Evolutionary conservation across 2,329 filamentous ascomycete genomes (phyloP).

Genomic region (Tothia fuscella): DNA sequence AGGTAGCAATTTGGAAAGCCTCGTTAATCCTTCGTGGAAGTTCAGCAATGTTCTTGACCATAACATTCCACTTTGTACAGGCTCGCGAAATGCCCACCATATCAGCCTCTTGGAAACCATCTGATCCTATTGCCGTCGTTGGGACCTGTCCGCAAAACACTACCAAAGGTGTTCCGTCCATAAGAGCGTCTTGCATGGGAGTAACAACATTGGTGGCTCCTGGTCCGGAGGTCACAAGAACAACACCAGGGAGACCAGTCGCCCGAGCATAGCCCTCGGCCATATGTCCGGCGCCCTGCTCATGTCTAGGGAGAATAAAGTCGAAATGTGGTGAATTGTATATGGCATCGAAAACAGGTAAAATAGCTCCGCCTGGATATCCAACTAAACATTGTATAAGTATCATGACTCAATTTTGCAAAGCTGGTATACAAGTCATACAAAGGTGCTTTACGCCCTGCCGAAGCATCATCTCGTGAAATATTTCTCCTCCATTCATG

Average conservation of each 20-base stretch:
- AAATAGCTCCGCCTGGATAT: slow-evolving; percentile 90
- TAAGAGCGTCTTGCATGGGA: slow-evolving; percentile 89
- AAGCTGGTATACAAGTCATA: slow-evolving; percentile 38
- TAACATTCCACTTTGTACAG: slow-evolving; percentile 98
- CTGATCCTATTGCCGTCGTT: slow-evolving; percentile 81
- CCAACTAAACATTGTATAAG: slow-evolving; percentile 28
- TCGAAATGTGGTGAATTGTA: slow-evolving; percentile 97
- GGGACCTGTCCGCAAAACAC: slow-evolving; percentile 92
- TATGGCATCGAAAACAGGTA: slow-evolving; percentile 96
- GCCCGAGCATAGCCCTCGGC: slow-evolving; percentile 93
- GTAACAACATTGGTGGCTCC: slow-evolving; percentile 95
- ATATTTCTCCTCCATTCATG: slow-evolving; percentile 90
- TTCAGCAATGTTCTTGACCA: slow-evolving; percentile 93
- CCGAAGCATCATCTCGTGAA: slow-evolving; percentile 98
- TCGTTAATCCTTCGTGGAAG: slow-evolving; percentile 90
- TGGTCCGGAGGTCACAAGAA: slow-evolving; percentile 91
- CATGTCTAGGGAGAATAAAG: slow-evolving; percentile 88
- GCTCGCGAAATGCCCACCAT: slow-evolving; percentile 85
- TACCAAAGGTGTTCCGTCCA: slow-evolving; percentile 90
- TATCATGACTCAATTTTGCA: slow-evolving; percentile 6
- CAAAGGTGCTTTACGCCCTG: slow-evolving; percentile 88
- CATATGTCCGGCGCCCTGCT: slow-evolving; percentile 98
- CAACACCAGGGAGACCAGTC: slow-evolving; percentile 86
- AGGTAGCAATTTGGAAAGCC: slow-evolving; percentile 95
- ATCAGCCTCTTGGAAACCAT: slow-evolving; percentile 95